Percentiles rank a stretch among this genome's conserved stretches.
These are phyloP conservation scores for Peronospora destructor DNA, from an alignment of 352 stramenopile species.

Conservation along the genomic window DNA sequence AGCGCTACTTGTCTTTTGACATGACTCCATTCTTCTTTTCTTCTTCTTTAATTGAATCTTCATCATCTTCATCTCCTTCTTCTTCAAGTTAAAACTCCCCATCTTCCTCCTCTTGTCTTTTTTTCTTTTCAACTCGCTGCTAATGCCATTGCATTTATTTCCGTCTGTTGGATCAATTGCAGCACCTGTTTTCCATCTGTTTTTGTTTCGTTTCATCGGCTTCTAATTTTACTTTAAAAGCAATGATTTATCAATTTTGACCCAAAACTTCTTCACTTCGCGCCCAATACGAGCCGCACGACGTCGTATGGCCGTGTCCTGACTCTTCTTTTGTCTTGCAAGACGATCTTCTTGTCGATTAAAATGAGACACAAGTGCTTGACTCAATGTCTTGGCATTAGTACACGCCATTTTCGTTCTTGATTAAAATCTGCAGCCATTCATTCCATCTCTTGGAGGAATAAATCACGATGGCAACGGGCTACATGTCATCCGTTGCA, in stretches of 20 bases:
- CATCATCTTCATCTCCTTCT: conserved; percentile 71
- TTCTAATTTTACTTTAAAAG: conserved; percentile 94
- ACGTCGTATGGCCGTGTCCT: conserved; percentile 36
- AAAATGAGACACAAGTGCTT: conserved; percentile 42
- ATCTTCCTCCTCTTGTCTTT: conserved; percentile 12
- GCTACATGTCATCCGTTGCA: conserved; percentile 29
- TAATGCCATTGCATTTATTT: conserved; percentile 90
- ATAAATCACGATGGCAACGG: conserved; percentile 58
- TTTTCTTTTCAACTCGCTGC: conserved; percentile 51
- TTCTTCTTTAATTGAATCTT: conserved; percentile 86
- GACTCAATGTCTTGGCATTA: conserved; percentile 62
- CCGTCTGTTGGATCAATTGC: conserved; percentile 93
- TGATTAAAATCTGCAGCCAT: conserved; percentile 90
- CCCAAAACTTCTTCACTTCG: conserved; percentile 92
- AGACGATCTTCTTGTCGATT: conserved; percentile 15
- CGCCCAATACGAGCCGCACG: conserved; percentile 75
- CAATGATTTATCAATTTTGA: conserved; percentile 97
- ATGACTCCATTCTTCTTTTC: conserved; percentile 39
- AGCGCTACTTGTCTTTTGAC: conserved; percentile 33
- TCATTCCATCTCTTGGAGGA: conserved; percentile 88
- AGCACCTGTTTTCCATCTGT: conserved; percentile 96
- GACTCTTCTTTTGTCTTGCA: conserved; percentile 31
- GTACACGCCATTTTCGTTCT: conserved; percentile 83
- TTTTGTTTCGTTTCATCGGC: conserved; percentile 74
- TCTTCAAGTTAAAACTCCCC: conserved; percentile 23